These are phyloP conservation scores for Cylindrodendrum hubeiense DNA, from an alignment of 2,329 filamentous ascomycete species.

Conservation along the genomic window DNA sequence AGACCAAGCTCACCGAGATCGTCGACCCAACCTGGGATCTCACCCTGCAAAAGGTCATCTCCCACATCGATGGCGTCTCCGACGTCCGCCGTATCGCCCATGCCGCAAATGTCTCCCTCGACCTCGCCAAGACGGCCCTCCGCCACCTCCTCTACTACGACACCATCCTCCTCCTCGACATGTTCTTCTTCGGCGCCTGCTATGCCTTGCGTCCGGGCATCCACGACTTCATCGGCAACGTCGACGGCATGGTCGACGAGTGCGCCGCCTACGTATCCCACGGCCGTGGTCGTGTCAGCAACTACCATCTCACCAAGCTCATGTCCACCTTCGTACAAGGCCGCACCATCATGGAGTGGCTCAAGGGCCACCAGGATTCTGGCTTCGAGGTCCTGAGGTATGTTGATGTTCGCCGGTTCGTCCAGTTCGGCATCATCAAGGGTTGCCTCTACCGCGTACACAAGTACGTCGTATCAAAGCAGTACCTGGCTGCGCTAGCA, in stretches of 20 bases:
- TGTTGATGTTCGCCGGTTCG: conserved; percentile 89
- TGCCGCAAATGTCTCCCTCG: conserved; percentile 86
- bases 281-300: conserved; percentile 58
- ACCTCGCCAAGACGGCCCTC: conserved; percentile 86
- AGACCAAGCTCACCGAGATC: conserved; percentile 73
- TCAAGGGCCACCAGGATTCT: conserved; percentile 77
- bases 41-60: conserved; percentile 82
- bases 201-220: conserved; percentile 87
- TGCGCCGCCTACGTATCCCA: conserved; percentile 85
- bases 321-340: conserved; percentile 89
- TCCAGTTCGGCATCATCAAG: conserved; percentile 97
- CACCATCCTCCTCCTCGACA: conserved; percentile 88
- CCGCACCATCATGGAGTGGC: conserved; percentile 88
- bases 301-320: conserved; percentile 80
- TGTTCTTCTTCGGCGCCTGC: conserved; percentile 93
- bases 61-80: conserved; percentile 90
- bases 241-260: conserved; percentile 82
- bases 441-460: conserved; percentile 93
- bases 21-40: conserved; percentile 80
- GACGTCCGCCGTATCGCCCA: conserved; percentile 89
- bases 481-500: conserved; percentile 68
- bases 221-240: conserved; percentile 81
- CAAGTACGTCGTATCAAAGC: conserved; percentile 84
- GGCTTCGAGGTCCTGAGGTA: conserved; percentile 76
- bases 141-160: conserved; percentile 94